A percentile compares a stretch with the other conserved stretches of the same genome.
phyloP scores from a whole-genome alignment of 371 early-diverging fungal species.

The Mucor mucedo region DNA sequence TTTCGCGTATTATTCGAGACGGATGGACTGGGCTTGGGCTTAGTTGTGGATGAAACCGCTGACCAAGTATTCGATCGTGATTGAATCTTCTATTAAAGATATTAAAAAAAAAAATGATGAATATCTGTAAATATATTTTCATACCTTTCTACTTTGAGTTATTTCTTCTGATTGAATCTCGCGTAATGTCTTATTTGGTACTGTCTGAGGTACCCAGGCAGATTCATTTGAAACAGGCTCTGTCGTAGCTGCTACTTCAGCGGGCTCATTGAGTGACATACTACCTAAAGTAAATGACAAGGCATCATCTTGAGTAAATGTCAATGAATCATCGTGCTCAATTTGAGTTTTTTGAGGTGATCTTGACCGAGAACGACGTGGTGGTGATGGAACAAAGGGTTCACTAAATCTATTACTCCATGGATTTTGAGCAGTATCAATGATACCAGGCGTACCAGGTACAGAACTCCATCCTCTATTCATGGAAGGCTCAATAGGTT shows the following conservation, averaged over 20 bases:
- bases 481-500: neutral
- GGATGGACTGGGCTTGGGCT: neutral
- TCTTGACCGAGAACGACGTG: neutral
- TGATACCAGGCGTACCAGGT: conserved; percentile 9
- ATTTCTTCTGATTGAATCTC: conserved; percentile 6
- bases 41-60: conserved; percentile 7
- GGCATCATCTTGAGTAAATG: neutral
- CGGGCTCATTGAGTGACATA: neutral
- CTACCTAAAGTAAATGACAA: neutral
- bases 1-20: conserved; percentile 11
- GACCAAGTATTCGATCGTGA: conserved; percentile 16
- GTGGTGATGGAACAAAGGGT: neutral
- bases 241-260: neutral
- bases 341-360: neutral
- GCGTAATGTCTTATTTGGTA: conserved; percentile 2
- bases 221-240: neutral
- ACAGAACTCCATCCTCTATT: conserved; percentile 12
- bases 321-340: neutral
- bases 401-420: neutral
- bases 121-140: neutral
- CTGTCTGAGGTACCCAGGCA: neutral
- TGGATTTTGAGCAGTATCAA: conserved; percentile 2
- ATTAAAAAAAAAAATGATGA: neutral
- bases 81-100: neutral
- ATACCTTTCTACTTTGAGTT: neutral